A percentile compares a stretch with the other conserved stretches of the same genome.
phyloP scores from a whole-genome alignment of 805 yeast genomes.

The Barnettozyma sp. region DNA sequence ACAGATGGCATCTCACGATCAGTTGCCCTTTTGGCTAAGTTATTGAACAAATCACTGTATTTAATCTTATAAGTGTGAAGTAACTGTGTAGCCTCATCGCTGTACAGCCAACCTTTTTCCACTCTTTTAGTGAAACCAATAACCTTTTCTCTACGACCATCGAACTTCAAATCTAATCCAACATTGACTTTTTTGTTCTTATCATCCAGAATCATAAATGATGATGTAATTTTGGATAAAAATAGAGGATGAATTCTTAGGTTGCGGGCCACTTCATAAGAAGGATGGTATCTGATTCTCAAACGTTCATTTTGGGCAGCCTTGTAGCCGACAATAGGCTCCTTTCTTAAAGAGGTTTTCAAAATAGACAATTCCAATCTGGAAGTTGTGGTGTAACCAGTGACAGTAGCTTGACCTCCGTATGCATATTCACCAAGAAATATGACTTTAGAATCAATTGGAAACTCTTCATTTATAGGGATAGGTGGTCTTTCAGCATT shows the following conservation, averaged over 20 bases:
- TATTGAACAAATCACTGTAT: slow-evolving; percentile 56
- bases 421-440: slow-evolving; percentile 83
- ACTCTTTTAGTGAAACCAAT: slow-evolving; percentile 74
- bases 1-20: slow-evolving; percentile 26
- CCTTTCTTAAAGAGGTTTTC: slow-evolving; percentile 38
- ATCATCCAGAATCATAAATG: slow-evolving; percentile 51
- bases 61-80: slow-evolving; percentile 50
- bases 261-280: slow-evolving; percentile 54
- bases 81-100: slow-evolving; percentile 63
- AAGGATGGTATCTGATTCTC: slow-evolving; percentile 53
- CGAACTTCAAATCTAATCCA: slow-evolving; percentile 82
- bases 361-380: slow-evolving; percentile 49
- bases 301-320: slow-evolving; percentile 52
- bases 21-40: slow-evolving; percentile 26
- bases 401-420: slow-evolving; percentile 69
- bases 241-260: slow-evolving; percentile 55
- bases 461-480: slow-evolving; percentile 79
- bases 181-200: slow-evolving; percentile 52
- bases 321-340: slow-evolving; percentile 59
- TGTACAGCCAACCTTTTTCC: slow-evolving; percentile 73
- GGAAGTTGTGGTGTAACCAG: slow-evolving; percentile 45
- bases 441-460: slow-evolving; percentile 60
- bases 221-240: slow-evolving; percentile 72
- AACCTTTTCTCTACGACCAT: slow-evolving; percentile 71
- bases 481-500: slow-evolving; percentile 63